Evolutionary conservation across 2,329 filamentous ascomycete genomes (phyloP).

Genomic region (Nigrograna mackinnonii): DNA sequence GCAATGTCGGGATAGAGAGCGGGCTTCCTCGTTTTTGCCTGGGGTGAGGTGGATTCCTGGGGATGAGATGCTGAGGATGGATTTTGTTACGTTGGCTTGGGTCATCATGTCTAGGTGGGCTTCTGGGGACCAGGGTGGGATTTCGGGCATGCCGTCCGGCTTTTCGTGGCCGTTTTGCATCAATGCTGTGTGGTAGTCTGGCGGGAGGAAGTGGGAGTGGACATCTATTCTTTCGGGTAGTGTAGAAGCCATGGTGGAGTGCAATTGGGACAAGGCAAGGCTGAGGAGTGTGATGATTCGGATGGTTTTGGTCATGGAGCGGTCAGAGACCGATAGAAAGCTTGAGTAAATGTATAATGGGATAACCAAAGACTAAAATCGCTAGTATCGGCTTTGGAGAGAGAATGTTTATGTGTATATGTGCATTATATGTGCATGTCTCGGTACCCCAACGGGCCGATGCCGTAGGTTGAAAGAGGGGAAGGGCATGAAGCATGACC

Average conservation of each 20-base stretch:
- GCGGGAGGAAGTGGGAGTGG: conserved; percentile 53
- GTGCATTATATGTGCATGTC: too few species aligned
- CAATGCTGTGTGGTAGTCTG: conserved; percentile 46
- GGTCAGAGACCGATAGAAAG: too few species aligned
- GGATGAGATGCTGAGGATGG: conserved; percentile 58
- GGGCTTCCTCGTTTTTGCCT: conserved; percentile 39
- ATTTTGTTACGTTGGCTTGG: conserved; percentile 52
- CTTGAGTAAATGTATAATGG: too few species aligned
- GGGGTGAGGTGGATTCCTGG: conserved; percentile 55
- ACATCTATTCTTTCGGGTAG: conserved; percentile 48
- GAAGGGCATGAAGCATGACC: background rate
- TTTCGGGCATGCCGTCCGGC: conserved; percentile 55
- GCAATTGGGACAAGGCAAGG: too few species aligned
- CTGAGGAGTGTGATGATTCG: too few species aligned
- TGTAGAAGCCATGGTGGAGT: too few species aligned
- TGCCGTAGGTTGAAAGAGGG: background rate
- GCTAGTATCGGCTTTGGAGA: too few species aligned
- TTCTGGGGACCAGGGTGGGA: conserved; percentile 51
- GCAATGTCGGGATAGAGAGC: conserved; percentile 43
- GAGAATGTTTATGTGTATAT: too few species aligned
- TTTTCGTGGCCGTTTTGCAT: conserved; percentile 45
- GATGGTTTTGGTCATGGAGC: too few species aligned
- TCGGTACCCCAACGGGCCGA: conserved; percentile 3
- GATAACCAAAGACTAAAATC: too few species aligned
- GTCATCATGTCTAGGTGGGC: conserved; percentile 57